Evolutionary conservation across 2,329 filamentous ascomycete genomes (phyloP), one percentile per base, ranked within the genome.

Genomic region (Cylindrodendrum hubeiense): DNA sequence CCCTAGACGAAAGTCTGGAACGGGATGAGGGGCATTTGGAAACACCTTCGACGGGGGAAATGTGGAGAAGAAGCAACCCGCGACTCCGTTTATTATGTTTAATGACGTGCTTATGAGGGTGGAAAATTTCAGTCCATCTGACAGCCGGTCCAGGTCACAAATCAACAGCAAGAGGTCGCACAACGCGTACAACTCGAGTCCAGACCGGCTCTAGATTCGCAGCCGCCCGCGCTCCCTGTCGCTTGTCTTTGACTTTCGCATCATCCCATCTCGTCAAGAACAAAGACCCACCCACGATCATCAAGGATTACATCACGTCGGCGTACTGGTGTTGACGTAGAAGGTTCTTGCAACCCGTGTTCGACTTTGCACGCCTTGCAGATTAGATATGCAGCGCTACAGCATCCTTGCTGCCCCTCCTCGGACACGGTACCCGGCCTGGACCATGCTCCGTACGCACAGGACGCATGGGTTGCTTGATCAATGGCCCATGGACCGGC

Each of bases 41-140:
- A 5, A 21, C 41, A 37, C 24, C 41, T 17, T 47, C 17, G 43
- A 52, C 44, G 46, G 15, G 39, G 26, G 34, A 28, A 22, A 22
- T 50, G 52, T 47, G 39, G 34, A 24, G 55, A 53, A 43, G 46
- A 17, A 13, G 28, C 39, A 54, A n/a, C 13, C n/a, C 50, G 47
- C 28, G 15, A 52, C 46, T 34, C 28, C 60, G 19, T 57, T 28
- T 26, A 21, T 55, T 22, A 33, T 64, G 34, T 39, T 56, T 30
- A 34, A 69, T 71, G 67, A 67, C 66, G 60, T 28, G 19, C 10
- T 6, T 34, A 53, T 62, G 58, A 66, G 61, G 51, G 37, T 13
- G 24, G 19, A 19, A 19, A 8, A 30, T 56, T 52, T 51, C 33
- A 63, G 41, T 21, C 43, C 34, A 41, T 28, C 21, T 26, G 5